phyloP scores from a whole-genome alignment of 345 rosid species.

The Lepidium africanum region DNA sequence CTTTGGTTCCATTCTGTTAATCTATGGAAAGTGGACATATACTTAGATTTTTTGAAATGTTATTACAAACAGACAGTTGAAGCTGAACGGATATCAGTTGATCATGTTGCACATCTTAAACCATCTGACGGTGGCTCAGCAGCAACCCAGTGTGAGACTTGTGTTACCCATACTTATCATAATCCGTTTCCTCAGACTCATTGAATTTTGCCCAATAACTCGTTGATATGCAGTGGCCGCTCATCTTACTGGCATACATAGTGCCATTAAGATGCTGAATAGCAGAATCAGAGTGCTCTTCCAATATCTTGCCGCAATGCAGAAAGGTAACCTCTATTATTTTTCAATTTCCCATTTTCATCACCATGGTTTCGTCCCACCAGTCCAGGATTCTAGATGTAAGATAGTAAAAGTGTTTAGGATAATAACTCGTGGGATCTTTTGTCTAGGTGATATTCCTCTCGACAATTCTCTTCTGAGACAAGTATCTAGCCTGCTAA shows the following conservation, averaged over 20 bases:
- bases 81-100: slow-evolving; percentile 96
- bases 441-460: slow-evolving; percentile 75
- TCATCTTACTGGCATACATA: slow-evolving; percentile 91
- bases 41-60: background rate
- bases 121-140: slow-evolving; percentile 96
- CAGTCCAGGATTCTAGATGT: background rate
- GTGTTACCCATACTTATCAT: background rate
- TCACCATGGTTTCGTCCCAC: background rate
- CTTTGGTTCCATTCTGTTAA: background rate
- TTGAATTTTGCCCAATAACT: background rate
- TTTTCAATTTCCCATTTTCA: background rate
- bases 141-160: slow-evolving; percentile 73
- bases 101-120: slow-evolving; percentile 98
- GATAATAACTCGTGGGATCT: slow-evolving; percentile 7
- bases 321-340: slow-evolving; percentile 51
- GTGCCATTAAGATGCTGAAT: slow-evolving; percentile 98
- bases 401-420: background rate
- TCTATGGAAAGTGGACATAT: background rate
- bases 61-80: slow-evolving; percentile 70
- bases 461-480: slow-evolving; percentile 86
- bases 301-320: slow-evolving; percentile 85
- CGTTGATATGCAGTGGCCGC: slow-evolving; percentile 74
- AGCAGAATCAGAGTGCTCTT: slow-evolving; percentile 90
- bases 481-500: slow-evolving; percentile 84
- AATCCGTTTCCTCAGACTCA: background rate